Conservation (phyloP, 208 protist genomes). For the Leishmania lainsoni region DNA sequence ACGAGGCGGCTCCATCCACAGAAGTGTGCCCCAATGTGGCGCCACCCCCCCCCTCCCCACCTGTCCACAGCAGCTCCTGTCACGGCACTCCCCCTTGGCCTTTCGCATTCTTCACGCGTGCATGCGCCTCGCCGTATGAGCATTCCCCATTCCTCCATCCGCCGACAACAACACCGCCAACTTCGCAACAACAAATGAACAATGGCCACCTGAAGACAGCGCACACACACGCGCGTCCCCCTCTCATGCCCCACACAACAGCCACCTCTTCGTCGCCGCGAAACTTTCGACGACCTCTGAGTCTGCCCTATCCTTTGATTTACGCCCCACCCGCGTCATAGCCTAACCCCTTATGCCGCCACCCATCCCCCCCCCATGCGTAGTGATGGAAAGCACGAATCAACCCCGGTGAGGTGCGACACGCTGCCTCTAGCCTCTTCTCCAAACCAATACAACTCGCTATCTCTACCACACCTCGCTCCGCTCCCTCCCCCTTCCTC, state of each 20-base stretch:
- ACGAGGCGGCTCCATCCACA: background rate
- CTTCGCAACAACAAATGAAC: background rate
- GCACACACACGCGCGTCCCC: background rate
- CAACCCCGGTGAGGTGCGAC: too few species aligned
- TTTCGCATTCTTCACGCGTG: background rate
- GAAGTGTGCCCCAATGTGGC: background rate
- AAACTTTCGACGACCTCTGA: too few species aligned
- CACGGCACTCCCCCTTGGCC: background rate
- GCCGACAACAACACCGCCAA: background rate
- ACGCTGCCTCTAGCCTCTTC: background rate
- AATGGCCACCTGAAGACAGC: too few species aligned
- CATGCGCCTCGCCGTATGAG: background rate
- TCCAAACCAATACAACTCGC: background rate
- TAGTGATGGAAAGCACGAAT: too few species aligned
- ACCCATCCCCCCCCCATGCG: too few species aligned
- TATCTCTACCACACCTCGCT: too few species aligned
- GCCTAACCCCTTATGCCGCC: background rate
- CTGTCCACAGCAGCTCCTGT: background rate
- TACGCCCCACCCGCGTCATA: background rate
- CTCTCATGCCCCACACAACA: background rate
- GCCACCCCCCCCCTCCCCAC: background rate
- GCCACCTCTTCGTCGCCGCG: background rate
- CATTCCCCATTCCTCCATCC: background rate
- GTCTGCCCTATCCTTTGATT: too few species aligned
- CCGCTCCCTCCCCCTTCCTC: background rate